Evolutionary conservation across 768 basidiomycete species (phyloP), one percentile per base, ranked within the genome.

Genomic region (Rhodotorula kratochvilovae): DNA sequence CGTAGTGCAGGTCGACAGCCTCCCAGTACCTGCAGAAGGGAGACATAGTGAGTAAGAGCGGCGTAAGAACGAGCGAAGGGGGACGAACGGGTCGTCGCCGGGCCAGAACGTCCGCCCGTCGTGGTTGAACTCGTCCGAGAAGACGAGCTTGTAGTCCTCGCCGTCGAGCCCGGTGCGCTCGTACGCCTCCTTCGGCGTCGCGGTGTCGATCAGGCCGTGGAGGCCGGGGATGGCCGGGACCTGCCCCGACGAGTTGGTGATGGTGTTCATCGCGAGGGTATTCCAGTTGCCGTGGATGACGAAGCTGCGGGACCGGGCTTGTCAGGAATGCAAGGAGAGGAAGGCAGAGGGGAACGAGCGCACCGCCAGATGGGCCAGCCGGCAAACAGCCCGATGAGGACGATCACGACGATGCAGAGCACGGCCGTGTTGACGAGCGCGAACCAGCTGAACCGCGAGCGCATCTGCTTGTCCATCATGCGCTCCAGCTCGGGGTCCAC

Each of bases 341-440:
- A 11, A 1, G 25, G 2, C 11, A 50, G 25, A 25, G 21, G 17
- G 16, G 12, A 16, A 12, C 4, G 45, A 13, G 45, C 69, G 73
- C 85, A 85, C 61, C 84, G 82, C 70, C 92, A 86, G 77, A 96
- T 87, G 21, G 95, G 95, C 78, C 90, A 96, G 45, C 89, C 92
- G n/a, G 88, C 89, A 76, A 96, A 97, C 19, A 97, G 85, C 25
- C 85, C 85, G 70, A 96, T 80, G 58, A 96, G 82, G 45, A 86
- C 88, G 21, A 84, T 72, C 43, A 89, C 81, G 67, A 97, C 84
- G 64, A 90, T 65, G 76, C 90, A 71, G n/a, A 97, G 85, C 43
- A 87, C 88, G 12, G 84, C 83, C 25, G 85, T 85, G 78, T 97
- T 97, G 43, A 84, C 7, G 8, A 66, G 17, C 29, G 70, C 70